These are phyloP conservation scores for Posidonia australis DNA, from an alignment of 106 monocot species.

Conservation along the genomic window DNA sequence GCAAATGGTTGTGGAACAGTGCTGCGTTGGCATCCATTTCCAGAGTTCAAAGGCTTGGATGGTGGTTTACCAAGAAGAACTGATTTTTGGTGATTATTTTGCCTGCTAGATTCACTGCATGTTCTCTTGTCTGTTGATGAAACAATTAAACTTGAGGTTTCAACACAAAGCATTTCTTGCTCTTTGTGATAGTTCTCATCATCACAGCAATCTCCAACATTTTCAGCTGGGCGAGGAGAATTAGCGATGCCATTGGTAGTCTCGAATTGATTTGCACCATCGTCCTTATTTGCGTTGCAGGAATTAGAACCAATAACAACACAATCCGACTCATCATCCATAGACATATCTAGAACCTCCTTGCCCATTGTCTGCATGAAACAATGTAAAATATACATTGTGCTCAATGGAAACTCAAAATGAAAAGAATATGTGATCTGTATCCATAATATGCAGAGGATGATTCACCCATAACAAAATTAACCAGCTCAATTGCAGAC, in stretches of 20 bases:
- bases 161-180: neutral
- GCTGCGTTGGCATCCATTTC: neutral
- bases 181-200: slow-evolving; percentile 1
- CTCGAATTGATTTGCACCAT: neutral
- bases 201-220: neutral
- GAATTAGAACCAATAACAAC: neutral
- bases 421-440: no score
- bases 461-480: no score
- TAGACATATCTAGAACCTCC: neutral
- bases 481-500: no score
- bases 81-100: slow-evolving; percentile 2
- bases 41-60: slow-evolving; percentile 1
- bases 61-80: neutral
- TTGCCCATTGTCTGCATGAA: neutral
- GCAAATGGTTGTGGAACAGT: neutral
- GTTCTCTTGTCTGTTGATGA: neutral
- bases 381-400: neutral
- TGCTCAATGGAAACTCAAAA: no score
- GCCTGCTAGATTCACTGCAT: neutral
- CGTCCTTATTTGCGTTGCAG: neutral
- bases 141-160: neutral
- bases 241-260: neutral
- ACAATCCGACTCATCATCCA: neutral
- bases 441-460: no score
- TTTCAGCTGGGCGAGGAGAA: neutral